A percentile compares a stretch with the other conserved stretches of the same genome.
These are phyloP conservation scores for Candida glucosophila DNA, from an alignment of 1,139 yeast genomes.

Conservation along the genomic window DNA sequence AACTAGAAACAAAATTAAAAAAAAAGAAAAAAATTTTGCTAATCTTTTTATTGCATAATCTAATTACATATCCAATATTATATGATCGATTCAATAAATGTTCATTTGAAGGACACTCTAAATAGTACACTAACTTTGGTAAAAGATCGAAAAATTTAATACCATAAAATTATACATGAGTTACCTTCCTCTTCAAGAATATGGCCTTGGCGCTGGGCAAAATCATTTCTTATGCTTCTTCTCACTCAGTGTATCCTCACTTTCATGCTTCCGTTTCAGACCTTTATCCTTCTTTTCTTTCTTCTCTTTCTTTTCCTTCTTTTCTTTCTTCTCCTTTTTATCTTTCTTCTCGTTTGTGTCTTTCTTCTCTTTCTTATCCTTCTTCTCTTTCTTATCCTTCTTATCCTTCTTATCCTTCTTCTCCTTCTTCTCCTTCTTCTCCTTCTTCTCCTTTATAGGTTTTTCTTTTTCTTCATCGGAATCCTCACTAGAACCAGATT, in stretches of 20 bases:
- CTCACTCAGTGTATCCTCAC: conserved; percentile 34
- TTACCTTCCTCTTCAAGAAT: too few species aligned
- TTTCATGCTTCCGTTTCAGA: conserved; percentile 46
- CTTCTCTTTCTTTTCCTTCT: conserved; percentile 47
- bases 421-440: conserved; percentile 37
- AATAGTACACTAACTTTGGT: too few species aligned
- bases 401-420: conserved; percentile 30
- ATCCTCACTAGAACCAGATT: conserved; percentile 9
- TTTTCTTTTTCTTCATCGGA: conserved; percentile 14
- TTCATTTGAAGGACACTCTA: too few species aligned
- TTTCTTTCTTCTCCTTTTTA: conserved; percentile 47
- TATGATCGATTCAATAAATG: too few species aligned
- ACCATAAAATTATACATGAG: too few species aligned
- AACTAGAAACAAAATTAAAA: too few species aligned
- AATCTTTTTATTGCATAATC: too few species aligned
- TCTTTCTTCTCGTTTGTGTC: conserved; percentile 40
- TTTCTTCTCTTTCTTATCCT: conserved; percentile 42
- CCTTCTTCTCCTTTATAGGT: conserved; percentile 24
- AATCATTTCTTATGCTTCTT: conserved; percentile 40
- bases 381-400: conserved; percentile 42
- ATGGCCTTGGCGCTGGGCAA: conserved; percentile 1
- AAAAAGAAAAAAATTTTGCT: too few species aligned
- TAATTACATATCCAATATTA: too few species aligned
- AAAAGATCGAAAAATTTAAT: too few species aligned
- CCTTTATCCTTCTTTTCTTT: conserved; percentile 46